Conservation (phyloP, 2,329 filamentous ascomycete genomes). For the Pseudogymnoascus sp. region DNA sequence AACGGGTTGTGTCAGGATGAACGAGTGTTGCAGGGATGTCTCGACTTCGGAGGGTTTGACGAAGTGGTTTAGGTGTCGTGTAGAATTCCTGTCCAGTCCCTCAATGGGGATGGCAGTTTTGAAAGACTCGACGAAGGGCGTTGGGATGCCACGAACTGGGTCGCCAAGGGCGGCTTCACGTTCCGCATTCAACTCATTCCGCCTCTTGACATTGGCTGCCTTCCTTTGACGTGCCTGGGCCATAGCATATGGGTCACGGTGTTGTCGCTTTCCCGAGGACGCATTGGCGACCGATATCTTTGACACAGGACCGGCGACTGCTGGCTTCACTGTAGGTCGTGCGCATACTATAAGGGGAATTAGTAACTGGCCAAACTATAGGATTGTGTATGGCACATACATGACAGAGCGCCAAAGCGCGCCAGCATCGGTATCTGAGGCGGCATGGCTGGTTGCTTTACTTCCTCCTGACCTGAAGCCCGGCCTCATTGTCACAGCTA, state of each 20-base stretch:
- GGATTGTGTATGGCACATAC: slow-evolving; percentile 38
- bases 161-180: slow-evolving; percentile 63
- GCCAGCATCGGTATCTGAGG: slow-evolving; percentile 57
- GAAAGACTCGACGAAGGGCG: slow-evolving; percentile 78
- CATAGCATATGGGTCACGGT: slow-evolving; percentile 74
- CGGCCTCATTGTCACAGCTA: slow-evolving; percentile 6
- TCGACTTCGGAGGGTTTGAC: slow-evolving; percentile 62
- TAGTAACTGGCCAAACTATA: background rate
- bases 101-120: slow-evolving; percentile 43
- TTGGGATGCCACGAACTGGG: slow-evolving; percentile 69
- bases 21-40: slow-evolving; percentile 58
- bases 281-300: slow-evolving; percentile 57
- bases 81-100: slow-evolving; percentile 36
- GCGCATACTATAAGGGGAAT: slow-evolving; percentile 46
- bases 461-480: slow-evolving; percentile 6
- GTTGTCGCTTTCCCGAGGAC: slow-evolving; percentile 58
- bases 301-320: slow-evolving; percentile 46
- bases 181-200: slow-evolving; percentile 58
- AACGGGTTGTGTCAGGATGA: slow-evolving; percentile 57
- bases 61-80: slow-evolving; percentile 65
- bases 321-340: slow-evolving; percentile 43
- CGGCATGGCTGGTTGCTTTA: slow-evolving; percentile 44
- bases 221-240: slow-evolving; percentile 78
- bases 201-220: slow-evolving; percentile 71
- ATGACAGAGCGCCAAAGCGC: slow-evolving; percentile 51